These are phyloP conservation scores for Kodamaea jinghongensis DNA, from an alignment of 805 yeast species.

Conservation along the genomic window DNA sequence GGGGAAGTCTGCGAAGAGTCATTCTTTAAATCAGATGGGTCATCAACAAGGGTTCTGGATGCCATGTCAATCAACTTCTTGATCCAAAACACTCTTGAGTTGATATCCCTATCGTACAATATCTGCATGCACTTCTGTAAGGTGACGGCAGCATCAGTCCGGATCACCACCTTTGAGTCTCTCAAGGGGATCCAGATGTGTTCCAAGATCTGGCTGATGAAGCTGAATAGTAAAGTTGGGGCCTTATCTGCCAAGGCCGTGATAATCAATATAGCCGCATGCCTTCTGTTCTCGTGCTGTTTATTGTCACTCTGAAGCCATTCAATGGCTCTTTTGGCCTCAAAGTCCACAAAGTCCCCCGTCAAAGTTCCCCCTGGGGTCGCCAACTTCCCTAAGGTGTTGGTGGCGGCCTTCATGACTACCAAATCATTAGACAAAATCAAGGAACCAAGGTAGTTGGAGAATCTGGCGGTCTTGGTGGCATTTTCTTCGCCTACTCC, in stretches of 20 bases:
- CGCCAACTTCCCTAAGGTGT: slow-evolving; percentile 84
- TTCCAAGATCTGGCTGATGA: slow-evolving; percentile 73
- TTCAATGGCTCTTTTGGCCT: slow-evolving; percentile 84
- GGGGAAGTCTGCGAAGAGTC: slow-evolving; percentile 14
- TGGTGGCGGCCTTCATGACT: slow-evolving; percentile 84
- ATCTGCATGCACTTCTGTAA: slow-evolving; percentile 75
- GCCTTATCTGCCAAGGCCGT: slow-evolving; percentile 82
- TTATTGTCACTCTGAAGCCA: slow-evolving; percentile 82
- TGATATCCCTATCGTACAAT: slow-evolving; percentile 72
- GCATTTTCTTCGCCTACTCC: slow-evolving; percentile 76
- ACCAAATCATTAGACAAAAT: slow-evolving; percentile 79
- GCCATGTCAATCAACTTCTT: slow-evolving; percentile 67
- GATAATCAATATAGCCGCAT: slow-evolving; percentile 84
- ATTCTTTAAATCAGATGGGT: slow-evolving; percentile 10
- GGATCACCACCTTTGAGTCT: slow-evolving; percentile 69
- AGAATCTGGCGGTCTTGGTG: slow-evolving; percentile 83
- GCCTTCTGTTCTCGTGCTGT: slow-evolving; percentile 74
- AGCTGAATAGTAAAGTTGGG: slow-evolving; percentile 77
- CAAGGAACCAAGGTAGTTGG: slow-evolving; percentile 80
- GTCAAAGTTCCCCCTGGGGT: slow-evolving; percentile 86
- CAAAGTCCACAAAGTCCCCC: slow-evolving; percentile 89
- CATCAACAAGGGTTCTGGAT: slow-evolving; percentile 47
- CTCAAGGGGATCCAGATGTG: slow-evolving; percentile 85
- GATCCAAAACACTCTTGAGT: slow-evolving; percentile 73
- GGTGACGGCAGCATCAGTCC: slow-evolving; percentile 83